A percentile compares a stretch with the other conserved stretches of the same genome.
phyloP scores from a whole-genome alignment of 495 filamentous ascomycete genomes.

The Penicillium maclennaniae region DNA sequence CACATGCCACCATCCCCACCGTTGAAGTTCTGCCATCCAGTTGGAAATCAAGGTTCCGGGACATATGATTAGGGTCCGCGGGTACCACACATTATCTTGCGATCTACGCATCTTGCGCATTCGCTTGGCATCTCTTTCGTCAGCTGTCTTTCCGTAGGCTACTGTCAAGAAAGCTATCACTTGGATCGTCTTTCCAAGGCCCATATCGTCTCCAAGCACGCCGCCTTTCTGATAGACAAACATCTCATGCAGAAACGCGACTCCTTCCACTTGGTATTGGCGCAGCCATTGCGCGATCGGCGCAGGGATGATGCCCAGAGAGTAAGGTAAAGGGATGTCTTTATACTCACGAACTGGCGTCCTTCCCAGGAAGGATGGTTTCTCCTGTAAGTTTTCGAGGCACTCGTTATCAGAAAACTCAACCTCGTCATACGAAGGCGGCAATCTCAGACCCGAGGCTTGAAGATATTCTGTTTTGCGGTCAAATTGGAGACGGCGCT shows the following conservation, averaged over 20 bases:
- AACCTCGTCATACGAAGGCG: conserved; percentile 75
- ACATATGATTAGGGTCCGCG: conserved; percentile 79
- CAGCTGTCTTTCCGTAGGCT: conserved; percentile 92
- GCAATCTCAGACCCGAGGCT: conserved; percentile 67
- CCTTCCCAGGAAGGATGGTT: conserved; percentile 61
- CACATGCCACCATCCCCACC: conserved; percentile 95
- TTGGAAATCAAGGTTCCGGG: conserved; percentile 86
- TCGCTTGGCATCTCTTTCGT: conserved; percentile 79
- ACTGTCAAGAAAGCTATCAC: conserved; percentile 91
- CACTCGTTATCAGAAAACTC: conserved; percentile 85
- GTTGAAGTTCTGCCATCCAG: conserved; percentile 78
- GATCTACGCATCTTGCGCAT: conserved; percentile 83
- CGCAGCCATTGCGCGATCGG: conserved; percentile 90
- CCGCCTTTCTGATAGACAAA: conserved; percentile 93
- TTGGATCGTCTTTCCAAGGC: conserved; percentile 93
- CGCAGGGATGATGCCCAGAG: conserved; percentile 81
- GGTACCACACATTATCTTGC: conserved; percentile 68
- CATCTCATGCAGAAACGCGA: conserved; percentile 77
- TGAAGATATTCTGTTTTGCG: conserved; percentile 52
- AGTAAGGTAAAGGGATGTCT: conserved; percentile 70
- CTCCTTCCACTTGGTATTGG: conserved; percentile 86
- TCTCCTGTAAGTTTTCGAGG: conserved; percentile 58
- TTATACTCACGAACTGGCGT: conserved; percentile 64
- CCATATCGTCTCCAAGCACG: conserved; percentile 95
- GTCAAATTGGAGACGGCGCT: conserved; percentile 50